Conservation (phyloP, 2,329 filamentous ascomycete species). For the Cladophialophora exuberans region DNA sequence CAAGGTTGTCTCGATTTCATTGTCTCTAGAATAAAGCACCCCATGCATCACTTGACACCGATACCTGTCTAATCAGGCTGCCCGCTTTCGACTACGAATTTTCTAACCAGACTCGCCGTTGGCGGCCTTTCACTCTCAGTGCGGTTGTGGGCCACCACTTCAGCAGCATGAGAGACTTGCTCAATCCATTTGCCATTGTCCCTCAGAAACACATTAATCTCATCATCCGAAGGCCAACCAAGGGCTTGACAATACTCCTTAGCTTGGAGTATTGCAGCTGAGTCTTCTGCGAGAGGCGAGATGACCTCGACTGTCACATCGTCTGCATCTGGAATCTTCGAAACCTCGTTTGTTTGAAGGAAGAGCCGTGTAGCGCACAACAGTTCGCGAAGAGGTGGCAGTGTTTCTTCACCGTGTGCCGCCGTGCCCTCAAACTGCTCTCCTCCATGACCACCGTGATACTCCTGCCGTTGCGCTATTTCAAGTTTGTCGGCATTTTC, state of each 20-base stretch:
- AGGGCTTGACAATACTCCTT: slow-evolving; percentile 12
- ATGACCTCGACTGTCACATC: slow-evolving; percentile 4
- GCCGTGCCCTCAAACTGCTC: background rate
- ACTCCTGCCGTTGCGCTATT: slow-evolving; percentile 15
- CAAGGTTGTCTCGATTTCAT: background rate
- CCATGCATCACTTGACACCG: background rate
- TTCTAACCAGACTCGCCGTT: no score
- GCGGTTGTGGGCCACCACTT: background rate
- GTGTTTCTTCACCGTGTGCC: background rate
- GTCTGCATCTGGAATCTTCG: background rate
- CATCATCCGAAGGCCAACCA: slow-evolving; percentile 28
- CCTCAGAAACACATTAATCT: slow-evolving; percentile 15
- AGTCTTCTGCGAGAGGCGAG: slow-evolving; percentile 9
- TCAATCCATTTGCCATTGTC: slow-evolving; percentile 18
- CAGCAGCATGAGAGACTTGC: slow-evolving; percentile 12
- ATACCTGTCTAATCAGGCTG: background rate
- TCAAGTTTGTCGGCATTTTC: slow-evolving; percentile 35
- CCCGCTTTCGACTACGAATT: no score
- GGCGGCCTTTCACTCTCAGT: no score
- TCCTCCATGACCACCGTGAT: background rate
- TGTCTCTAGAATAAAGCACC: background rate
- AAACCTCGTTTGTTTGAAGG: slow-evolving; percentile 9
- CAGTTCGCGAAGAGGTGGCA: slow-evolving; percentile 8
- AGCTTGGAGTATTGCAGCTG: slow-evolving; percentile 13
- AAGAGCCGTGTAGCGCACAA: slow-evolving; percentile 24